A percentile compares a stretch with the other conserved stretches of the same genome.
Evolutionary conservation across 345 rosid species (phyloP).

Genomic region (Brassica carinata): DNA sequence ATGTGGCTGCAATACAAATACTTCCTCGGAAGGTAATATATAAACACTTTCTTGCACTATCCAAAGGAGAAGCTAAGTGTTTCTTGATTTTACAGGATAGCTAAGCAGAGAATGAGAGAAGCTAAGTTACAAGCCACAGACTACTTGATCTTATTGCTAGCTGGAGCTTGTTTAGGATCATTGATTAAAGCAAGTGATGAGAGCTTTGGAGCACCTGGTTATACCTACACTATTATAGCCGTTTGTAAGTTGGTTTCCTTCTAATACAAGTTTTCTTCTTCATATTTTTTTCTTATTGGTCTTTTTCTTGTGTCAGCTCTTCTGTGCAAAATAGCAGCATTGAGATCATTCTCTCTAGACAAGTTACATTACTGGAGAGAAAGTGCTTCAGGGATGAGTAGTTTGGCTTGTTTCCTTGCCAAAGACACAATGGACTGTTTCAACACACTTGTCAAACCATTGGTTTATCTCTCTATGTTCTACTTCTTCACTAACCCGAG

Average conservation of each 20-base stretch:
- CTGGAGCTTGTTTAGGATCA: conserved; percentile 93
- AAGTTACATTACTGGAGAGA: conserved; percentile 96
- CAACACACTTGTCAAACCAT: conserved; percentile 78
- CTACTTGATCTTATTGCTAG: conserved; percentile 83
- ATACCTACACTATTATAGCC: conserved; percentile 81
- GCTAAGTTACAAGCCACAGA: conserved; percentile 78
- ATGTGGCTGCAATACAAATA: conserved; percentile 67
- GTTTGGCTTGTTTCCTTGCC: conserved; percentile 87
- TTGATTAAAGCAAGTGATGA: conserved; percentile 61
- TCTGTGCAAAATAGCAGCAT: conserved; percentile 84
- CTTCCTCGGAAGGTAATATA: conserved; percentile 76
- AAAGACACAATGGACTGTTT: conserved; percentile 88
- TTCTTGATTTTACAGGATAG: conserved; percentile 60
- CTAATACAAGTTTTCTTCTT: neutral
- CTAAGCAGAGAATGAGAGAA: conserved; percentile 84
- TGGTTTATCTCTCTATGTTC: conserved; percentile 90
- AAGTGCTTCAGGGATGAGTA: conserved; percentile 93
- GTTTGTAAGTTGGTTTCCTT: conserved; percentile 64
- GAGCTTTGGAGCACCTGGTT: conserved; percentile 76
- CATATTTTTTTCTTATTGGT: neutral
- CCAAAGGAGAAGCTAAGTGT: conserved; percentile 11
- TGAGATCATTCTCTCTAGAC: conserved; percentile 86
- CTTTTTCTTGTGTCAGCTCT: conserved; percentile 61
- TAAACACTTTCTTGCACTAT: neutral
- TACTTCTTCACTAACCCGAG: conserved; percentile 91